phyloP scores from a whole-genome alignment of 768 basidiomycete genomes.

The Polyporus arcularius region DNA sequence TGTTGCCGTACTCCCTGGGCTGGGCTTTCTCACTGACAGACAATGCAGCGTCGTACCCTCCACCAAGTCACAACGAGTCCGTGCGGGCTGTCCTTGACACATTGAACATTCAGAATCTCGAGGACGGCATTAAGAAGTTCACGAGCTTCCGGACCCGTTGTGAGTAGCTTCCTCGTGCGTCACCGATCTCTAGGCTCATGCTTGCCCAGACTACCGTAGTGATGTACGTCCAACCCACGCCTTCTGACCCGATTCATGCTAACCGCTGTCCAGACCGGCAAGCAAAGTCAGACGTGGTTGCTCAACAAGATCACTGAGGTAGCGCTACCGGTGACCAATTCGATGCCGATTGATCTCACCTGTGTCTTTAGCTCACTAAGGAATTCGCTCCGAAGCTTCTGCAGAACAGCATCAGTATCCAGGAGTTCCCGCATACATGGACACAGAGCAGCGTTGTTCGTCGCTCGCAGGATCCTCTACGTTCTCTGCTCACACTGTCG shows the following conservation, averaged over 20 bases:
- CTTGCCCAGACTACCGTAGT: conserved; percentile 65
- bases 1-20: conserved; percentile 10
- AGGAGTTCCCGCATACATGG: conserved; percentile 81
- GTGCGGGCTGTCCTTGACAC: conserved; percentile 64
- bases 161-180: conserved; percentile 34
- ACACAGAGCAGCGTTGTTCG: conserved; percentile 79
- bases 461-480: neutral
- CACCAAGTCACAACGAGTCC: conserved; percentile 60
- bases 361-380: conserved; percentile 55
- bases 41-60: conserved; percentile 52
- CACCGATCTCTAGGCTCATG: conserved; percentile 10
- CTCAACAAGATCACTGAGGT: conserved; percentile 67
- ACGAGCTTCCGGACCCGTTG: conserved; percentile 74
- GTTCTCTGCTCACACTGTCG: conserved; percentile 9
- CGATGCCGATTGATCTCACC: conserved; percentile 5
- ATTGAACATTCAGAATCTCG: conserved; percentile 65
- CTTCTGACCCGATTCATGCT: neutral
- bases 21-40: conserved; percentile 22
- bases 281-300: conserved; percentile 78
- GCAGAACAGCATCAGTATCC: conserved; percentile 56
- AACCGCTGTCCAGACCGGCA: conserved; percentile 56
- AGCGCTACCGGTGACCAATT: conserved; percentile 1
- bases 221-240: conserved; percentile 45
- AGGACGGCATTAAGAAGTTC: conserved; percentile 64
- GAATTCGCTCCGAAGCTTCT: conserved; percentile 60